Evolutionary conservation across 805 yeast genomes (phyloP).

Genomic region (Kregervanrija delftensis): DNA sequence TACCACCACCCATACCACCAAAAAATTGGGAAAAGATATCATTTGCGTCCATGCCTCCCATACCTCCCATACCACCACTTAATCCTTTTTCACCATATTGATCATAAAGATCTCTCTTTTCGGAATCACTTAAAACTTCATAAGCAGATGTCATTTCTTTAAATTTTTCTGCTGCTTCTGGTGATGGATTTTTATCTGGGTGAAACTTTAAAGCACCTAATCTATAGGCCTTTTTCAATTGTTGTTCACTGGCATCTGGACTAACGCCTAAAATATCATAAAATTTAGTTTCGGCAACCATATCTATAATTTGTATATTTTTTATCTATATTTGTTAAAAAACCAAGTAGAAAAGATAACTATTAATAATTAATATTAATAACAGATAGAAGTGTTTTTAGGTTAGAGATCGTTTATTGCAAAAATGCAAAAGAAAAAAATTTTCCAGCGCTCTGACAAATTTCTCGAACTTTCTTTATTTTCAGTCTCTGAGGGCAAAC

Average conservation of each 20-base stretch:
- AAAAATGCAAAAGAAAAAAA: no score
- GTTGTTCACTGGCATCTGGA: conserved; percentile 59
- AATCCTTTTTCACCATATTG: conserved; percentile 91
- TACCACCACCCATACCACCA: conserved; percentile 51
- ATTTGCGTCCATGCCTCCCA: conserved; percentile 44
- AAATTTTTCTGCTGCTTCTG: conserved; percentile 93
- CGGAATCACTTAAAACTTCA: conserved; percentile 79
- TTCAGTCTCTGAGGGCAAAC: no score
- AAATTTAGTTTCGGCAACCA: conserved; percentile 77
- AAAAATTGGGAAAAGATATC: conserved; percentile 57
- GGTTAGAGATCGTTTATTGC: no score
- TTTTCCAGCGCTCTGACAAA: no score
- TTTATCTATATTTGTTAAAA: no score
- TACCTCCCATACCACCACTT: conserved; percentile 59
- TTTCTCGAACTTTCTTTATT: no score
- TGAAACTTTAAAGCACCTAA: conserved; percentile 74
- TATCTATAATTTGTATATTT: conserved; percentile 16
- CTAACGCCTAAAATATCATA: conserved; percentile 71
- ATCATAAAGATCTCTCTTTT: conserved; percentile 87
- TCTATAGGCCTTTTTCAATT: conserved; percentile 79
- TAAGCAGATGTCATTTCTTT: conserved; percentile 85
- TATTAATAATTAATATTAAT: no score
- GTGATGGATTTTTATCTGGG: conserved; percentile 77
- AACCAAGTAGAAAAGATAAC: no score
- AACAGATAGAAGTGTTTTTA: no score